Evolutionary conservation across 2,329 filamentous ascomycete species (phyloP).

Genomic region (Coniochaeta sp.): DNA sequence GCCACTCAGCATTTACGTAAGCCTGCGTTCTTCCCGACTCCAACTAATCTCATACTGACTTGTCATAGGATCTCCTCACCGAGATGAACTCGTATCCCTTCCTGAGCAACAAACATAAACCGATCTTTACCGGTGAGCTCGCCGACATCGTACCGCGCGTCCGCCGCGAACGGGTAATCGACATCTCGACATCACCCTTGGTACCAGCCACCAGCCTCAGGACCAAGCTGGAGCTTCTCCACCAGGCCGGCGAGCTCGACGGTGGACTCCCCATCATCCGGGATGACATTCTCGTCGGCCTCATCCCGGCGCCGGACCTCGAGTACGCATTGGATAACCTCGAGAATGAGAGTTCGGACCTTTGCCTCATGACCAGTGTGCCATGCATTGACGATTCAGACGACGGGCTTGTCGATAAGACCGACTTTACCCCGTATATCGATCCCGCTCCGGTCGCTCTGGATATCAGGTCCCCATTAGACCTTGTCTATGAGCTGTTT

Average conservation of each 20-base stretch:
- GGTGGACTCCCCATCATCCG: conserved; percentile 84
- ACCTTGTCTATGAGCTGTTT: conserved; percentile 94
- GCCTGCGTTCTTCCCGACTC: conserved; percentile 20
- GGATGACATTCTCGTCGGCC: conserved; percentile 70
- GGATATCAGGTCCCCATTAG: conserved; percentile 85
- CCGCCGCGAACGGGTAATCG: conserved; percentile 72
- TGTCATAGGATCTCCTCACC: conserved; percentile 69
- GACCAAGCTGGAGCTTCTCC: conserved; percentile 71
- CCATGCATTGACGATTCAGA: conserved; percentile 58
- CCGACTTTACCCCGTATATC: conserved; percentile 85
- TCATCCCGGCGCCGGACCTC: conserved; percentile 90
- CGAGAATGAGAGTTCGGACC: conserved; percentile 60
- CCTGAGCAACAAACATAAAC: conserved; percentile 92
- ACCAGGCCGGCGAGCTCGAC: conserved; percentile 82
- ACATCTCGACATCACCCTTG: conserved; percentile 76
- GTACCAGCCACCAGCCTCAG: conserved; percentile 73
- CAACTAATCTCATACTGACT: conserved; percentile 8
- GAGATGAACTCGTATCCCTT: conserved; percentile 98
- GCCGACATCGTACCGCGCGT: conserved; percentile 77
- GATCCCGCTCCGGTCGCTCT: conserved; percentile 85
- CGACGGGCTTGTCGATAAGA: conserved; percentile 54
- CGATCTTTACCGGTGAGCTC: conserved; percentile 81
- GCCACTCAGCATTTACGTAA: conserved; percentile 83
- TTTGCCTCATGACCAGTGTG: conserved; percentile 77
- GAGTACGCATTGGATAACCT: conserved; percentile 88